Evolutionary conservation across 139 green algal genomes (phyloP), one percentile per base, ranked within the genome.

Genomic region (Chlamydomonas eustigma): DNA sequence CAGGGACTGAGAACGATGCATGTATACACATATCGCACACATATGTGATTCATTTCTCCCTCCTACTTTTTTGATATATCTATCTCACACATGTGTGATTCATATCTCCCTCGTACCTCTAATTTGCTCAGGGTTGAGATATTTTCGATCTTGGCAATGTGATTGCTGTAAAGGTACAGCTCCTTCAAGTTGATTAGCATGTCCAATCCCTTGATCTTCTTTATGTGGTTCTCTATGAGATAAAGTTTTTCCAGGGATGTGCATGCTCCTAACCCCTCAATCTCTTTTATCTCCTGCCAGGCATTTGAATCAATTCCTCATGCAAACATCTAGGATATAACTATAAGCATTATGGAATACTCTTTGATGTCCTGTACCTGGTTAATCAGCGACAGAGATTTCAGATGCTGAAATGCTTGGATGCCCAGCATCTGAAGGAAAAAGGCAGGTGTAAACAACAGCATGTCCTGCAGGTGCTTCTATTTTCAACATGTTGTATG

Each of bases 151-250:
- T 68, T 34, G 1, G 63, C 68, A 37, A 93, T 90, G 28, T 76
- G 79, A 71, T 94, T 94, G 68, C 39, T 83, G 77, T 90, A 91
- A 25, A 94, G 76, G 78, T 87, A 92, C 66, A 94, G 67, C 76
- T 79, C 64, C 30, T 77, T 74, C 28, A 85, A 74, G 31, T 84
- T 69, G 25, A 3, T 25, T 64, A 70, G 73, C 25, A 44, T 30
- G 2, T 77, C 50, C 5, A 85, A 72, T 39, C 81, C 81, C 63
- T 51, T 34, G 33, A 94, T 91, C 28, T 30, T 37, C 34, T 36
- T 71, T 34, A 94, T 85, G 25, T 84, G 39, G 67, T 90, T 89
- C 76, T 94, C 88, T 34, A 81, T 75, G 22, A 94, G 78, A 87
- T 85, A 93, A 25, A 94, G 83, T 74, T 82, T 80, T 71, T 90